A percentile compares a stretch with the other conserved stretches of the same genome.
Evolutionary conservation across 2,329 filamentous ascomycete species (phyloP).

Genomic region (Leptographium procerum): DNA sequence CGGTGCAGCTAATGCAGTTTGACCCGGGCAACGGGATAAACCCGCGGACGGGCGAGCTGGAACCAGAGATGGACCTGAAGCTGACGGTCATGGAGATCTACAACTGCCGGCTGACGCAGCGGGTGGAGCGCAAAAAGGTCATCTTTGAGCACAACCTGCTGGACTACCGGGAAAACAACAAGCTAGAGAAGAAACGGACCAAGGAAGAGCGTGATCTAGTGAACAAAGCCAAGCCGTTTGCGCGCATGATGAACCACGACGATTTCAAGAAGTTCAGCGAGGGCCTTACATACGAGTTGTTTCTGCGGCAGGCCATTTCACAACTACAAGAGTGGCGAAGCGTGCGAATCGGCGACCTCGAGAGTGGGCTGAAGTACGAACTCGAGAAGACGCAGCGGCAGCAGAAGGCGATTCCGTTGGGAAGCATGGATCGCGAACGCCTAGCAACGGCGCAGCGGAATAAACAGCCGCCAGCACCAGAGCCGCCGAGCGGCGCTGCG

Average conservation of each 20-base stretch:
- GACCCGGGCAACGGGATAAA: conserved; percentile 92
- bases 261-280: conserved; percentile 83
- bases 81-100: conserved; percentile 98
- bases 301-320: conserved; percentile 75
- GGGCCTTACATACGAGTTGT: conserved; percentile 81
- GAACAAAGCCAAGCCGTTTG: conserved; percentile 91
- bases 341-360: conserved; percentile 72
- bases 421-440: conserved; percentile 71
- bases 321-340: conserved; percentile 92
- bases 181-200: conserved; percentile 83
- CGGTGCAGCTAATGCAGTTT: conserved; percentile 96
- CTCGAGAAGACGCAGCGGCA: conserved; percentile 69
- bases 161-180: conserved; percentile 85
- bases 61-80: conserved; percentile 95
- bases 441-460: conserved; percentile 61
- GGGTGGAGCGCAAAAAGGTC: conserved; percentile 90
- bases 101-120: conserved; percentile 79
- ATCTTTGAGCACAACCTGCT: conserved; percentile 91
- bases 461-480: conserved; percentile 57
- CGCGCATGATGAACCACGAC: conserved; percentile 86
- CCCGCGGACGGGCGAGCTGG: conserved; percentile 68
- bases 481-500: conserved; percentile 66
- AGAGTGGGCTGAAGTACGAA: conserved; percentile 85
- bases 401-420: conserved; percentile 59
- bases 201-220: conserved; percentile 89